Base-by-base conservation (phyloP, 1,139 yeast genomes). In the Diutina siamensis region DNA sequence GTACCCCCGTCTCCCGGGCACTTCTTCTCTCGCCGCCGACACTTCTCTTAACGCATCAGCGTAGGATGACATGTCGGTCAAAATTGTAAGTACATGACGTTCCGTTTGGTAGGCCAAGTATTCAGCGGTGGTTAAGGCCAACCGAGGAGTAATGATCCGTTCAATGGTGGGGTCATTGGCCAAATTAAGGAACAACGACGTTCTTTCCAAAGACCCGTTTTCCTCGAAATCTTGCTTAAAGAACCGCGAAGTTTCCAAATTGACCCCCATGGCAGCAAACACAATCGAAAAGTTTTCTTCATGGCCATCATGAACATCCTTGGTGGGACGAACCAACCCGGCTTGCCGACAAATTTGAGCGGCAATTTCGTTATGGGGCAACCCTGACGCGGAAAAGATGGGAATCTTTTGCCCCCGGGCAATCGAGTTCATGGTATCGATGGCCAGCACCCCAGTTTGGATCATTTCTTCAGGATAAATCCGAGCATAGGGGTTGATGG, bases 281-380 rank as follows among this genome's bases (percentile, higher is more conserved):
- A 92, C 99, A 69, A 92, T 94, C 48, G 96, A 86, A 84, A 92
- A 92, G 68, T 92, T 92, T 58, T 92, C 99, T 69, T 92, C 98
- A 65, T 92, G 99, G 59, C 98, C 99, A 67, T 92, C 99, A 64
- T 92, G 98, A 49, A 92, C 98, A 65, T 92, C 99, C 72, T 92
- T 92, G 45, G 98, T 92, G 59, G 99, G 98, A 71, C 98, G 84
- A 49, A 94, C 98, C 62, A 92, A 78, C 57, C 97, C 97, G 44
- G 99, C 98, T 72, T 92, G 99, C 72, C 99, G 88, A 77, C 97
- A 92, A 66, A 92, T 92, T 70, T 92, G 99, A 44, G 99, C 98
- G 51, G 99, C 99, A 69, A 92, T 89, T 69, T 94, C 98, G 63
- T 92, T 94, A 70, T 92, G 99, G 48, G 99, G 99, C 63, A 92